Percentiles rank a stretch among this genome's conserved stretches.
phyloP scores from a whole-genome alignment of 2,329 filamentous ascomycete species.

The Ophiostoma ips region DNA sequence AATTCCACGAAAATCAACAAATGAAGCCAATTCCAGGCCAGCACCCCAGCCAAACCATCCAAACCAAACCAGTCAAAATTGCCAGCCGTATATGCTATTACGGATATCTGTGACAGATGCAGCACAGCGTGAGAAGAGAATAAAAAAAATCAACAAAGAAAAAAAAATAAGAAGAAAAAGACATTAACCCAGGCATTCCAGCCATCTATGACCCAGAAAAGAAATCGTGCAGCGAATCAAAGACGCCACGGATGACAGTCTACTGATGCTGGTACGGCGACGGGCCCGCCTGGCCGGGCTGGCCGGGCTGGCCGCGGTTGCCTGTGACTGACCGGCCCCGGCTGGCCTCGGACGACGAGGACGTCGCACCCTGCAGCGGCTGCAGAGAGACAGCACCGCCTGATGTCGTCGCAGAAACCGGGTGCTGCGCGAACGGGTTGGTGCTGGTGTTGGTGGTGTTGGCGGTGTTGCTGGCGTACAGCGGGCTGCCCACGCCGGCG shows the following conservation, averaged over 20 bases:
- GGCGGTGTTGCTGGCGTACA: constrained; percentile 1
- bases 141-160: neutral
- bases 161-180: neutral
- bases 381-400: neutral
- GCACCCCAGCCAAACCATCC: no score
- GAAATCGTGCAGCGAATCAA: neutral
- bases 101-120: neutral
- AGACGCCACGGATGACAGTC: neutral
- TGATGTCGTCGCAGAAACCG: neutral
- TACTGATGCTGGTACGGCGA: neutral
- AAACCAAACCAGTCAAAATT: neutral
- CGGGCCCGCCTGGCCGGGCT: neutral
- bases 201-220: constrained; percentile 4
- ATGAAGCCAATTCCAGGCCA: no score
- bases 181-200: constrained; percentile 4
- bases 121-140: neutral
- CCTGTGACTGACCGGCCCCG: neutral
- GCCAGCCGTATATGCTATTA: neutral
- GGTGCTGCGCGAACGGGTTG: constrained; percentile 7
- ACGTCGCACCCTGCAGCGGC: constrained; percentile 7
- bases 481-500: neutral
- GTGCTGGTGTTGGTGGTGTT: constrained; percentile 6
- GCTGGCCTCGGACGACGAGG: neutral
- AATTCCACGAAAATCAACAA: no score
- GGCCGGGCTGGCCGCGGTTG: neutral